phyloP scores from a whole-genome alignment of 1,139 yeast species.

The Candida tropicalis region DNA sequence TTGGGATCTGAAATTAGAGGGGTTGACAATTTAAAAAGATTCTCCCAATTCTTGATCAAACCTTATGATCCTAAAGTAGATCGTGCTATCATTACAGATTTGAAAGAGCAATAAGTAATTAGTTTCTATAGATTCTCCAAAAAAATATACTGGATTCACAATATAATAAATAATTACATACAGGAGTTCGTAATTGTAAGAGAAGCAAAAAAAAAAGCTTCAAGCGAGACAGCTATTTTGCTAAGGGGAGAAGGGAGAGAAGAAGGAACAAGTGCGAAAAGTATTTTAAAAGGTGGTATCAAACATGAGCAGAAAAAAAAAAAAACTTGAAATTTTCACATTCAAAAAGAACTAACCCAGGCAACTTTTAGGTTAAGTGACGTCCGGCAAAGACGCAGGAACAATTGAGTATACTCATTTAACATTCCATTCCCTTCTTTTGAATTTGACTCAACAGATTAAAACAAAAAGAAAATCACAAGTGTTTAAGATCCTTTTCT shows the following conservation, averaged over 20 bases:
- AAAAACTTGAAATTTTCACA: conserved; percentile 1
- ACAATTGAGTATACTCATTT: neutral
- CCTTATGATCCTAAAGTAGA: conserved; percentile 72
- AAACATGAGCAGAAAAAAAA: neutral
- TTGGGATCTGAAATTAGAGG: conserved; percentile 95
- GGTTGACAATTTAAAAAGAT: conserved; percentile 75
- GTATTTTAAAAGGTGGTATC: too few relatives aligned
- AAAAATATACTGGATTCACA: too few relatives aligned
- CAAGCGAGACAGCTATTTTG: neutral
- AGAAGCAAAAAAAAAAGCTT: too few relatives aligned
- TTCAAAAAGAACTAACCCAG: neutral
- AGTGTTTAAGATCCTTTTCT: neutral
- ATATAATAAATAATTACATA: too few relatives aligned
- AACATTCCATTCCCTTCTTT: neutral
- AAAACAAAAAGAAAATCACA: neutral
- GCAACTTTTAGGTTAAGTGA: neutral
- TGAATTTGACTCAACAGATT: too few relatives aligned
- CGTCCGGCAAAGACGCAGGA: conserved; percentile 3
- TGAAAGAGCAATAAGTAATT: conserved; percentile 51
- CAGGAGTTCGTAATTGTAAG: too few relatives aligned
- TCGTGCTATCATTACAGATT: conserved; percentile 60
- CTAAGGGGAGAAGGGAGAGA: neutral
- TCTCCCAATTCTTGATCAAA: conserved; percentile 66
- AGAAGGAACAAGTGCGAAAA: too few relatives aligned
- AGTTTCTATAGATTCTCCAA: neutral